These are phyloP conservation scores for Puccinia sorghi DNA, from an alignment of 1,284 basidiomycete species.

Conservation along the genomic window DNA sequence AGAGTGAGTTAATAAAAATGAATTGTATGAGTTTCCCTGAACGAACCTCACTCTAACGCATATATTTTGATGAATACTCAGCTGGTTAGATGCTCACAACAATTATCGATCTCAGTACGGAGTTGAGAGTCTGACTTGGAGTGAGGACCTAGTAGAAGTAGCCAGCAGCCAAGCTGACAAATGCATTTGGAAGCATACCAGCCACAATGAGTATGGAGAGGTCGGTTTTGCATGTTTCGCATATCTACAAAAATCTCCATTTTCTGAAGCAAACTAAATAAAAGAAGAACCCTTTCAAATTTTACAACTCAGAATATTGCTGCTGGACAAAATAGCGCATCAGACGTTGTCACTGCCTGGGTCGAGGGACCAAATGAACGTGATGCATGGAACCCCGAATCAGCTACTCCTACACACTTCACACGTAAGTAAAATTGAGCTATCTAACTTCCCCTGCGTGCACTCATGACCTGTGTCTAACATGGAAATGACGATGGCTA, in stretches of 20 bases:
- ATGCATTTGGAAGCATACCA: slow-evolving; percentile 44
- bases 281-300: neutral
- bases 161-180: slow-evolving; percentile 19
- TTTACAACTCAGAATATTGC: slow-evolving; percentile 36
- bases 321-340: slow-evolving; percentile 35
- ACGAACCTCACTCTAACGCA: neutral
- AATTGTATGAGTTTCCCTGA: neutral
- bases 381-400: slow-evolving; percentile 1
- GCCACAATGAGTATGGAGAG: slow-evolving; percentile 35
- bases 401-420: slow-evolving; percentile 14
- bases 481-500: neutral
- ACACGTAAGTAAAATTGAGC: slow-evolving; percentile 9
- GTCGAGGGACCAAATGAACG: slow-evolving; percentile 40
- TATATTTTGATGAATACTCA: neutral
- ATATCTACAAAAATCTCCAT: too few relatives aligned
- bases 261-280: too few relatives aligned
- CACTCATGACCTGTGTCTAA: neutral
- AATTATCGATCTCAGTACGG: slow-evolving; percentile 38
- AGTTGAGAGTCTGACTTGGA: slow-evolving; percentile 25
- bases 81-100: slow-evolving; percentile 45
- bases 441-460: neutral
- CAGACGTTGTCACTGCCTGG: slow-evolving; percentile 36
- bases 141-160: slow-evolving; percentile 27
- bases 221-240: slow-evolving; percentile 3
- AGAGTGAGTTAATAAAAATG: slow-evolving; percentile 17